Evolutionary conservation across 768 basidiomycete genomes (phyloP).

Genomic region (Tephrocybe rancida): DNA sequence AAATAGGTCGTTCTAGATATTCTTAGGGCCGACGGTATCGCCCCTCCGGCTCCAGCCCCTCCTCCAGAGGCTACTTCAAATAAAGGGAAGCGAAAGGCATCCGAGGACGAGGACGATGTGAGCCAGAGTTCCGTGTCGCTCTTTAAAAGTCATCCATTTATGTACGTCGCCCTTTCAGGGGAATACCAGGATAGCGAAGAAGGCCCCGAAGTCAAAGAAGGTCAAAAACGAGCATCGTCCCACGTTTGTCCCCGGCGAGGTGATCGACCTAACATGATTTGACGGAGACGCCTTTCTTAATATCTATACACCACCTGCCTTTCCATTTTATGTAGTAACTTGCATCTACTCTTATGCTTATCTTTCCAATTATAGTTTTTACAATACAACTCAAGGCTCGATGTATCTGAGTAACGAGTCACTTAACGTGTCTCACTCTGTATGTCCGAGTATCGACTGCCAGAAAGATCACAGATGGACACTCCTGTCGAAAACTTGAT

Average conservation of each 20-base stretch:
- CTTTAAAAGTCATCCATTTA: background rate
- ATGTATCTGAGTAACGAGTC: too few species aligned
- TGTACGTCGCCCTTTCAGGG: background rate
- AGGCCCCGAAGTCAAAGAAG: slow-evolving; percentile 2
- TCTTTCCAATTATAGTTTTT: too few species aligned
- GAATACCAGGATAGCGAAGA: slow-evolving; percentile 15
- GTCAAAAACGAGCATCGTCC: slow-evolving; percentile 18
- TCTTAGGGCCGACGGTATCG: slow-evolving; percentile 11
- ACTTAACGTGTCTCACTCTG: too few species aligned
- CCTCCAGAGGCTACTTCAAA: too few species aligned
- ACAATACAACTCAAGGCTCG: too few species aligned
- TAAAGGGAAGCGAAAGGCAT: slow-evolving; percentile 4
- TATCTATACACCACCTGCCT: too few species aligned
- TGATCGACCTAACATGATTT: slow-evolving; percentile 23
- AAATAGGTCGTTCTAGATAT: slow-evolving; percentile 1
- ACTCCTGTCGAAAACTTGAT: too few species aligned
- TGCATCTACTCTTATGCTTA: too few species aligned
- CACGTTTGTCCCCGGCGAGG: slow-evolving; percentile 13
- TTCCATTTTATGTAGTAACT: too few species aligned
- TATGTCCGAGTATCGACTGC: too few species aligned
- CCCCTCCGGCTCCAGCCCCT: background rate
- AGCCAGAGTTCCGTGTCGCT: background rate
- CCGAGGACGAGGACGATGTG: background rate
- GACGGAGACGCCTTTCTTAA: too few species aligned
- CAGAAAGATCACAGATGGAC: too few species aligned